phyloP scores from a whole-genome alignment of 2,329 filamentous ascomycete species.

The Corinectria fuckeliana region DNA sequence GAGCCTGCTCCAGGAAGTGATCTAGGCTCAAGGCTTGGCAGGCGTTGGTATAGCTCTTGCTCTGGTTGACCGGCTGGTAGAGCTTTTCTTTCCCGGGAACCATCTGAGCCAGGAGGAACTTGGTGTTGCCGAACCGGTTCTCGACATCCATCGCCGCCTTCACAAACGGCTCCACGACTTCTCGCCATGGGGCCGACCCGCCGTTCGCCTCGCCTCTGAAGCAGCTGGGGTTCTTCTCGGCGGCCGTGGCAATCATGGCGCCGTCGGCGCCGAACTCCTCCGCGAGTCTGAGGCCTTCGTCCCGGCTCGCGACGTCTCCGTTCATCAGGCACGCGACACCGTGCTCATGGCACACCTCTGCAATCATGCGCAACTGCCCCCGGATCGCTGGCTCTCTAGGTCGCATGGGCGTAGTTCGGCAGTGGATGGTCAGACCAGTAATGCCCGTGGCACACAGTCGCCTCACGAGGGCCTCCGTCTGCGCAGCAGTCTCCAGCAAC shows the following conservation, averaged over 20 bases:
- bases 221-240: constrained; percentile 89
- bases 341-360: constrained; percentile 76
- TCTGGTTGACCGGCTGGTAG: constrained; percentile 66
- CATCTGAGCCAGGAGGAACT: constrained; percentile 85
- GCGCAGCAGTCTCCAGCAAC: constrained; percentile 76
- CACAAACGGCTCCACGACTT: constrained; percentile 80
- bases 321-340: constrained; percentile 97
- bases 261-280: constrained; percentile 86
- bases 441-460: constrained; percentile 87
- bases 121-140: constrained; percentile 92
- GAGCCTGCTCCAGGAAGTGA: constrained; percentile 68
- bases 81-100: constrained; percentile 78
- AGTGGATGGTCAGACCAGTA: constrained; percentile 90
- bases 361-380: constrained; percentile 84
- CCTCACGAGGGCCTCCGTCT: constrained; percentile 79
- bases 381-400: constrained; percentile 87
- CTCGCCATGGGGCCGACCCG: constrained; percentile 74
- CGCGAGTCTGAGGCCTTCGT: constrained; percentile 74
- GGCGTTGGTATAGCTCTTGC: constrained; percentile 74
- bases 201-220: constrained; percentile 76
- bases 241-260: constrained; percentile 95
- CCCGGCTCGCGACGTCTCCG: constrained; percentile 81
- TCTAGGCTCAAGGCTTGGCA: constrained; percentile 71
- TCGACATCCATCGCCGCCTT: constrained; percentile 75
- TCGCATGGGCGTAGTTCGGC: constrained; percentile 94